Evolutionary conservation across 1,284 basidiomycete genomes (phyloP).

Genomic region (Stygiomarasmius scandens): DNA sequence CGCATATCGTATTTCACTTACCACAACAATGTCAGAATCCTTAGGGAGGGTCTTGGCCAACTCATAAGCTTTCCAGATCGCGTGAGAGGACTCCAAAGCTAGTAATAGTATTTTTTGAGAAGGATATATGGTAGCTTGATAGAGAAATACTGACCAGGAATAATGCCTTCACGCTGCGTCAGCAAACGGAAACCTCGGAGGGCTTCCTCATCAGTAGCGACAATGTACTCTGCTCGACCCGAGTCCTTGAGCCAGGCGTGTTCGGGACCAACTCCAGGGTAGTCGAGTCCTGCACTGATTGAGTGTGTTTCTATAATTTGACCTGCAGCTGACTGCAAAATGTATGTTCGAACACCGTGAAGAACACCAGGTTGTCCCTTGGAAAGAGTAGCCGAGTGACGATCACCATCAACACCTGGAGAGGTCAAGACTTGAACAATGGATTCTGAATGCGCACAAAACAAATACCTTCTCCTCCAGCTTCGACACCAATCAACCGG

Average conservation of each 20-base stretch:
- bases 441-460: background rate
- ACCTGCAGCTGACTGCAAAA: constrained; percentile 86
- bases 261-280: constrained; percentile 95
- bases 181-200: constrained; percentile 90
- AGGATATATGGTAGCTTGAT: background rate
- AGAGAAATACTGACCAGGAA: constrained; percentile 70
- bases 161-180: constrained; percentile 95
- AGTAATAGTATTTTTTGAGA: constrained; percentile 5
- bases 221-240: constrained; percentile 90
- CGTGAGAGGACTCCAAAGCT: constrained; percentile 96
- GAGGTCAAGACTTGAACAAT: constrained; percentile 9
- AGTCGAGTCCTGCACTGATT: constrained; percentile 93
- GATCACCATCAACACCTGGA: constrained; percentile 76
- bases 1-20: constrained; percentile 42
- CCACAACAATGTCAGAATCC: constrained; percentile 89
- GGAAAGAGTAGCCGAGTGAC: constrained; percentile 91
- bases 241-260: constrained; percentile 96
- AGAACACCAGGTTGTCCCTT: constrained; percentile 93
- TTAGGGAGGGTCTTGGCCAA: constrained; percentile 85
- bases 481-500: constrained; percentile 90
- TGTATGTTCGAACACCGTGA: constrained; percentile 94
- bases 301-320: constrained; percentile 98
- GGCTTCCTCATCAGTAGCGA: constrained; percentile 93
- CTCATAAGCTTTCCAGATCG: constrained; percentile 89
- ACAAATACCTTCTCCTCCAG: constrained; percentile 86